Base-by-base conservation (phyloP, 2,329 filamentous ascomycete species). In the Neofusicoccum ribis region DNA sequence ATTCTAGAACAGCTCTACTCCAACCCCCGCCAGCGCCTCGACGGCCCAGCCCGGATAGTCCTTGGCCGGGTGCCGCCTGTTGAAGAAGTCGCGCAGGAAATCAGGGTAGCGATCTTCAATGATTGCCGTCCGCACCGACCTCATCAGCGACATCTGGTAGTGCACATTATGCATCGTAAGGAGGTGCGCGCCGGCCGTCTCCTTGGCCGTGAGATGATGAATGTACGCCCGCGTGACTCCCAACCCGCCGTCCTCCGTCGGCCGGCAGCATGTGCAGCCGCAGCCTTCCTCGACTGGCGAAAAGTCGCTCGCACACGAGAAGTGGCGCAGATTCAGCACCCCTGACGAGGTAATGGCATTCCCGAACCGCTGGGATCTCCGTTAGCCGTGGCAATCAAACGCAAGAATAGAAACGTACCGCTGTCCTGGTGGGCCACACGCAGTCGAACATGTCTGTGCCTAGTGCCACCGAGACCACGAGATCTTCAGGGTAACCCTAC, bases 381-480 rank as follows among this genome's bases (percentile, higher is more conserved):
- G 46, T 49, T 20, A 67, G 58, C 39, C 20, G n/a, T 17, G 36
- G 27, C 37, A 41, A 50, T 52, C 46, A 23, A 36, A 46, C 6
- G 9, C 15, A 31, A 15, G 41, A 27, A n/a, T 51, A 43, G 49
- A 41, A 14, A 74, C 83, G 74, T 79, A 87, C 85, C 7, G 95
- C 95, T 41, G 95, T 99, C 63, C 95, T 85, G 4, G 95, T 98
- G 1, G 95, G 96, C 95, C 95, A 99, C 6, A 99, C 95, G 74
- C 96, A 99, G 79, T 99, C 95, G 76, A 99, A 99, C 95, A 99
- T 99, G 79, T 99, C 95, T 56, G 95, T 95, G 3, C 95, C 95
- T 0, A 99, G 84, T 1, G 95, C 95, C 3, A 97, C 89, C 62
- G 92, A 96, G 44, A 99, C 93, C 1, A 99, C 87, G 64, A 99